Conservation (phyloP, 1,284 basidiomycete genomes). For the Porogramme epimiltina region DNA sequence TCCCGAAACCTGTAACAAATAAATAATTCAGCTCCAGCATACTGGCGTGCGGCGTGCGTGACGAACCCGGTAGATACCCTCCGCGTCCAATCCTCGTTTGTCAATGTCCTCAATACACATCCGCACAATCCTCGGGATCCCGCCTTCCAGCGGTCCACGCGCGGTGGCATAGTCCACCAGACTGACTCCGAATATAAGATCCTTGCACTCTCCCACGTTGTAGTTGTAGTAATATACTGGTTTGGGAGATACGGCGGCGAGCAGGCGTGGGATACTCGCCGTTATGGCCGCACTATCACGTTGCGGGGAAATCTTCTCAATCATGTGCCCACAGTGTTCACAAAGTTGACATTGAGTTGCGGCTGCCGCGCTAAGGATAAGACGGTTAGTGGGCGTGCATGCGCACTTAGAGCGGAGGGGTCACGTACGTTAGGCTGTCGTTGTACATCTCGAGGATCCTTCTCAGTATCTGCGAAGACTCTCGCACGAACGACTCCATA, state of each 20-base stretch:
- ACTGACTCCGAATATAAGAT: slow-evolving; percentile 91
- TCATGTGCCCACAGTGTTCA: slow-evolving; percentile 53
- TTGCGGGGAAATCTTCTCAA: slow-evolving; percentile 70
- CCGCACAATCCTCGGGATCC: slow-evolving; percentile 83
- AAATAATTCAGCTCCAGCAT: not conserved
- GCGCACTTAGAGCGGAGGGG: slow-evolving; percentile 1
- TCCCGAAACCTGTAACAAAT: slow-evolving; percentile 66
- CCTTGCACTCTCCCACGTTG: slow-evolving; percentile 84
- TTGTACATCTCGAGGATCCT: slow-evolving; percentile 69
- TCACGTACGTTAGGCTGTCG: slow-evolving; percentile 72
- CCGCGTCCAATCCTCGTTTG: slow-evolving; percentile 74
- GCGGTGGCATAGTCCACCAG: slow-evolving; percentile 92
- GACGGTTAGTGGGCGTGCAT: not conserved
- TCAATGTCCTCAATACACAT: slow-evolving; percentile 89
- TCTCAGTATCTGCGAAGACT: slow-evolving; percentile 70
- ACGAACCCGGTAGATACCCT: slow-evolving; percentile 84
- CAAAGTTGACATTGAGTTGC: slow-evolving; percentile 71
- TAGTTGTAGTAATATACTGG: slow-evolving; percentile 78
- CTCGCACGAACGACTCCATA: slow-evolving; percentile 77
- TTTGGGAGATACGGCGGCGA: slow-evolving; percentile 65
- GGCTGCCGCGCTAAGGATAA: slow-evolving; percentile 59
- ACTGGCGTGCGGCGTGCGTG: not conserved
- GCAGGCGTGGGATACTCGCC: slow-evolving; percentile 55
- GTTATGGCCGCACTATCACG: slow-evolving; percentile 65
- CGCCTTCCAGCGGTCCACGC: slow-evolving; percentile 70